Evolutionary conservation across 2,329 filamentous ascomycete species (phyloP), one percentile per base, ranked within the genome.

Genomic region (Moelleriella libera): DNA sequence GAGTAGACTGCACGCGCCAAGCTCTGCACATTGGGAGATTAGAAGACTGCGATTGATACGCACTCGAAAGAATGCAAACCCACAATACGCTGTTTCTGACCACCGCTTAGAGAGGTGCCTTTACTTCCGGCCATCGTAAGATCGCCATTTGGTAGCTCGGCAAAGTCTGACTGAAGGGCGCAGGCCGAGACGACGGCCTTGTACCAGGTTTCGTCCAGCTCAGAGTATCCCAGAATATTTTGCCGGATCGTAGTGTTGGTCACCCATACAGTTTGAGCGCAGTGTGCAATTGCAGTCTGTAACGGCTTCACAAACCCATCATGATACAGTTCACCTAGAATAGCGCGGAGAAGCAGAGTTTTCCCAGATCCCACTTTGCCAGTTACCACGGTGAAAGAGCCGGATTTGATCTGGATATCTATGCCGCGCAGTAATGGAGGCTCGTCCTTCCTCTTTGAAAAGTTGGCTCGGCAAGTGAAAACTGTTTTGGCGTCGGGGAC

Each of bases 141-240:
- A 44, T 44, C 64, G 0, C 67, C 66, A 2, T 60, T 54, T 0
- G 63, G 60, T 0, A 71, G 51, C 0, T 50, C 47, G 0, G 45
- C 46, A 5, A 68, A 49, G 48, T 69, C 67, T 0, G 50, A 43
- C 1, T 49, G 48, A 0, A 70, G 56, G 48, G 61, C 53, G 0
- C 62, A 63, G 0, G 65, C 61, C 0, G 63, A 54, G 0, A 68
- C 49, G 0, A 68, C 59, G 10, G 61, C 57, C 2, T 58, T 49
- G n/a, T 68, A 68, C 10, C 60, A 57, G 1, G 46, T 42, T 14
- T 55, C 50, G 21, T 66, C 54, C 29, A 63, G 64, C 0, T 47
- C 14, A 8, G 52, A 55, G 31, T 61, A 60, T 0, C 65, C 66
- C 10, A 67, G 48, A 6, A 70, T 66, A 44, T 68, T 69, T 2